Evolutionary conservation across 2,329 filamentous ascomycete species (phyloP).

Genomic region (Coniella lustricola): DNA sequence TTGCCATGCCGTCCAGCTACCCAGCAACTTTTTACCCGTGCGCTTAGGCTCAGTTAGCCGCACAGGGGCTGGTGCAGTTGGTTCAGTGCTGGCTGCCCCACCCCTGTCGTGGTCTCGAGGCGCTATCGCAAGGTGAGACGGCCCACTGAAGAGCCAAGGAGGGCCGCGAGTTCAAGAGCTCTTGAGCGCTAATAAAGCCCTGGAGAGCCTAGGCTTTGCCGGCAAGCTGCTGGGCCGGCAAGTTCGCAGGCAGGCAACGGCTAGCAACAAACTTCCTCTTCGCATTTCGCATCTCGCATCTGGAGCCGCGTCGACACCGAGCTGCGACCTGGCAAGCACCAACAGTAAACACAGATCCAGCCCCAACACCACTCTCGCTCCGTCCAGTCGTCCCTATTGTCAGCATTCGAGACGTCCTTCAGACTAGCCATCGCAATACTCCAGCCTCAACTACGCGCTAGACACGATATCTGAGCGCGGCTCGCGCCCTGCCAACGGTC

Average conservation of each 20-base stretch:
- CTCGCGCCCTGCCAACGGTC: too few species aligned
- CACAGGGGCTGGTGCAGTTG: background rate
- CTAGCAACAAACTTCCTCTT: background rate
- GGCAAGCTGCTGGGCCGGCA: background rate
- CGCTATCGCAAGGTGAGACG: background rate
- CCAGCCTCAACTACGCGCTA: background rate
- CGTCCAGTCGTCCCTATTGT: too few species aligned
- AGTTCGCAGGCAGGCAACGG: background rate
- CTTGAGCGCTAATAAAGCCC: too few species aligned
- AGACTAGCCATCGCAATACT: too few species aligned
- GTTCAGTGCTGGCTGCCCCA: background rate
- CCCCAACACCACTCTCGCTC: too few species aligned
- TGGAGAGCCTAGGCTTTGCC: too few species aligned
- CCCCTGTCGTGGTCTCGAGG: background rate
- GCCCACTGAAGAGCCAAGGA: background rate
- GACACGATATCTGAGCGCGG: slow-evolving; percentile 1
- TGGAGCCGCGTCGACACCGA: too few species aligned
- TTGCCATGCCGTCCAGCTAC: background rate
- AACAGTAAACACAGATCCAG: background rate
- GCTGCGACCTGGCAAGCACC: background rate
- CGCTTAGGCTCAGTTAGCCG: too few species aligned
- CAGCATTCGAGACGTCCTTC: too few species aligned
- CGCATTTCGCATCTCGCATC: too few species aligned
- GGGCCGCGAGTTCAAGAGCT: too few species aligned
- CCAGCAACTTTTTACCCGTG: slow-evolving; percentile 7